Base-by-base conservation (phyloP, 2,329 filamentous ascomycete genomes). In the Sporothrix brasiliensis region DNA sequence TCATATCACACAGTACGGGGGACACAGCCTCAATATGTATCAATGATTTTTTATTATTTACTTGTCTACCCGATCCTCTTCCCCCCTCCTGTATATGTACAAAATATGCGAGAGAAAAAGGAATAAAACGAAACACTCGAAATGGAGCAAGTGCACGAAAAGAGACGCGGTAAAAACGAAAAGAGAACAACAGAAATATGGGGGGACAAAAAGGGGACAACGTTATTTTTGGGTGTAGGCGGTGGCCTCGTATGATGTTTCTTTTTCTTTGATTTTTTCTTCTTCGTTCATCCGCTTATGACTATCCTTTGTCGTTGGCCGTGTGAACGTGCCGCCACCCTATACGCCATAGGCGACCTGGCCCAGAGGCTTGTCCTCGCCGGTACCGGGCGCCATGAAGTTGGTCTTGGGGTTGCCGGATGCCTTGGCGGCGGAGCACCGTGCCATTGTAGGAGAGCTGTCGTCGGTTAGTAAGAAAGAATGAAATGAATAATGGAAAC, bases 381-480 rank as follows among this genome's bases (percentile, higher is more conserved):
- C 85, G 79, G 88, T 85, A 69, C 91, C 91, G 27, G 90, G 85
- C 69, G 91, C 91, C 89, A 93, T 91, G 75, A 92, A 88, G 82
- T 93, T 92, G 69, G 89, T 93, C 80, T 91, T 85, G 70, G 91
- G 87, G 82, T 93, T 92, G 72, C 90, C 89, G 11, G 89, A 89
- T 71, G 91, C 91, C 87, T 97, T 98, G 75, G 94, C 92, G 68
- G 92, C 94, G 66, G 93, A 97, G 86, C 93, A 97, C 79, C 95
- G 92, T 72, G 95, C 95, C 95, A 99, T 99, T 71, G 95, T 99
- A 67, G 95, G 94, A 73, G 94, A 97, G 84, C 94, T 97, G 73
- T 21, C 58, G 4, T 6, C n/a, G 34, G 69, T 65, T 49, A 68
- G 34, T 6, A 71, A 74, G 61, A 53, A 71, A 69, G 41, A 44